Evolutionary conservation across 805 yeast genomes (phyloP).

Genomic region (Barnettozyma wickerhamii): DNA sequence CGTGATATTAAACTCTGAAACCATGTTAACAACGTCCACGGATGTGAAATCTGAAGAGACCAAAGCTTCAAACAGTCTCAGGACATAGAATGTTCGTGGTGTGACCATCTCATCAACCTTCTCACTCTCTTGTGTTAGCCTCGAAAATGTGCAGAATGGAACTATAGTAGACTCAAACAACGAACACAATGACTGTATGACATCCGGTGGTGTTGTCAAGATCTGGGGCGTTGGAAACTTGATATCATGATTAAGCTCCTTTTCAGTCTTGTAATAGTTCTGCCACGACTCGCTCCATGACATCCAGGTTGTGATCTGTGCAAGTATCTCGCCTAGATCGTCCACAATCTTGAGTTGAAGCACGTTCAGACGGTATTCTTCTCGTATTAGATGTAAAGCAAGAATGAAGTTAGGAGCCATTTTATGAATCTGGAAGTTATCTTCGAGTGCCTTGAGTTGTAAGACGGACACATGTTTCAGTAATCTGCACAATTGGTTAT

Average conservation of each 20-base stretch:
- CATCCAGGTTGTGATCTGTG: conserved; percentile 61
- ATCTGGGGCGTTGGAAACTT: conserved; percentile 33
- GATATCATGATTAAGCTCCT: conserved; percentile 33
- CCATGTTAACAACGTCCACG: conserved; percentile 52
- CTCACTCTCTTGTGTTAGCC: conserved; percentile 59
- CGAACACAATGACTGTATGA: conserved; percentile 52
- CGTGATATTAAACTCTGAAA: conserved; percentile 54
- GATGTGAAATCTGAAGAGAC: conserved; percentile 50
- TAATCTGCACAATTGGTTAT: conserved; percentile 13
- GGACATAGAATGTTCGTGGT: conserved; percentile 58
- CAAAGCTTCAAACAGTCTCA: conserved; percentile 58
- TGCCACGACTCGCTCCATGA: conserved; percentile 73
- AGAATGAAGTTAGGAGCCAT: conserved; percentile 59
- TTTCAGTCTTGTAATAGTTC: conserved; percentile 44
- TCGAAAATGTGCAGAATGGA: conserved; percentile 62
- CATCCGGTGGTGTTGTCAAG: conserved; percentile 54
- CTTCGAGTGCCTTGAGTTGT: conserved; percentile 23
- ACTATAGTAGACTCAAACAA: conserved; percentile 40
- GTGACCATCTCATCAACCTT: conserved; percentile 54
- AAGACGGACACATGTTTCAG: conserved; percentile 11
- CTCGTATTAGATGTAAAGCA: conserved; percentile 72
- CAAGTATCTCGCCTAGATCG: conserved; percentile 49
- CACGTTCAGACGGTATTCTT: conserved; percentile 63
- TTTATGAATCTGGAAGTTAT: conserved; percentile 38
- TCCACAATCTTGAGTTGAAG: conserved; percentile 33